phyloP scores from a whole-genome alignment of 176 grass and related monocot species.

The Ensete ventricosum region DNA sequence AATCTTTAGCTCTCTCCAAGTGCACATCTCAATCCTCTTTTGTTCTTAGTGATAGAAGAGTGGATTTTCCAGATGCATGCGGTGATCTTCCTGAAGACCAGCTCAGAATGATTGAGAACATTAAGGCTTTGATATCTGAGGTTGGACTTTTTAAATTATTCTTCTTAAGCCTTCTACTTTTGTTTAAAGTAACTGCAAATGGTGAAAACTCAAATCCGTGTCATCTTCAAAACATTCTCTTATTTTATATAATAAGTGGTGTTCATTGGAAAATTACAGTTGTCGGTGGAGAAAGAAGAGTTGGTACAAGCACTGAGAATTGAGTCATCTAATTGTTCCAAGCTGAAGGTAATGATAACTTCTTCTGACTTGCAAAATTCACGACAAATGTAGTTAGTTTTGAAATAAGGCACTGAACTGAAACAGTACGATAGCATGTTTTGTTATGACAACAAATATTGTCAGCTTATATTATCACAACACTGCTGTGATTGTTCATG shows the following conservation, averaged over 20 bases:
- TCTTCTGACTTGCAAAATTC: neutral
- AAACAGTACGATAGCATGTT: neutral
- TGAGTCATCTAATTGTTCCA: conserved; percentile 94
- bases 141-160: conserved; percentile 19
- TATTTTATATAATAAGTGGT: neutral
- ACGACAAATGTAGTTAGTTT: neutral
- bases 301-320: conserved; percentile 76
- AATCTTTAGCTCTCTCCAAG: neutral
- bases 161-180: neutral
- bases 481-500: no score
- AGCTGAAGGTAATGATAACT: conserved; percentile 56
- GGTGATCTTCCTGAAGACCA: conserved; percentile 3
- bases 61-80: conserved; percentile 6
- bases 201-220: neutral
- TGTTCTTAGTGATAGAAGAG: conserved; percentile 3
- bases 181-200: neutral
- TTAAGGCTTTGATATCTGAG: conserved; percentile 34
- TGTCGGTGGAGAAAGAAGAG: conserved; percentile 94
- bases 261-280: conserved; percentile 38
- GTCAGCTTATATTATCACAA: no score
- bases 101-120: conserved; percentile 9
- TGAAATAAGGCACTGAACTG: neutral
- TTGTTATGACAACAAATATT: neutral
- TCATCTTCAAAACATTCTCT: neutral
- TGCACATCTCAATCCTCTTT: neutral